Base-by-base conservation (phyloP, 345 rosid genomes). In the Salix udensis region DNA sequence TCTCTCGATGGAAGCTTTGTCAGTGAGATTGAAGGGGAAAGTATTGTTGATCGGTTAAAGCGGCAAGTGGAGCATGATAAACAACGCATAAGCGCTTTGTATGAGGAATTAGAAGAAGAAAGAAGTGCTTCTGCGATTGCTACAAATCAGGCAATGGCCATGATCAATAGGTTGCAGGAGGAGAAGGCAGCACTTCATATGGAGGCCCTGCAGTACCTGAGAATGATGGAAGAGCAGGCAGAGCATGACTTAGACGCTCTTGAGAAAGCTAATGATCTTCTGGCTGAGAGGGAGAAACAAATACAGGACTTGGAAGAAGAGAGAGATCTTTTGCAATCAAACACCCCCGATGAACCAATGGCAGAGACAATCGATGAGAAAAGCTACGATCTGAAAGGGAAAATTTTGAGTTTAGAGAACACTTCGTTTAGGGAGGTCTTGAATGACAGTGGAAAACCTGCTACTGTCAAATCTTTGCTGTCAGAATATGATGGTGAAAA, bases 161-260 rank as follows among this genome's bases (percentile, higher is more conserved):
- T 95, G 98, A 95, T 95, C 74, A 95, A 94, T 34, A 89, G 97
- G 81, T 70, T 95, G 81, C 98, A 95, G 77, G 98, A 93, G 85
- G 98, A 95, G 86, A 95, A 95, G 78, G 97, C 97, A 2, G 73
- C 87, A 13, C 88, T 93, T 48, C 91, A 90, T 40, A 91, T 95
- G 98, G 98, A 95, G 80, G 97, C 97, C 68, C 81, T 90, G 84
- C 98, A 93, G 79, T 88, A 83, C 81, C 76, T 95, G 34, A 90
- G 98, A 82, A 86, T 95, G 96, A 89, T 85, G 89, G 89, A 88
- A 68, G 97, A 92, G 78, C 94, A 92, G 77, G 94, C 91, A 14
- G 91, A 93, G 82, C 91, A 91, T 68, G 98, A 95, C 68, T 83
- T 89, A 89, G 98, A 95, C 77, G 96, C 93, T 31, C 86, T 95